A percentile compares a stretch with the other conserved stretches of the same genome.
These are phyloP conservation scores for Salinomyces thailandicus DNA, from an alignment of 2,329 filamentous ascomycete species.

Conservation along the genomic window DNA sequence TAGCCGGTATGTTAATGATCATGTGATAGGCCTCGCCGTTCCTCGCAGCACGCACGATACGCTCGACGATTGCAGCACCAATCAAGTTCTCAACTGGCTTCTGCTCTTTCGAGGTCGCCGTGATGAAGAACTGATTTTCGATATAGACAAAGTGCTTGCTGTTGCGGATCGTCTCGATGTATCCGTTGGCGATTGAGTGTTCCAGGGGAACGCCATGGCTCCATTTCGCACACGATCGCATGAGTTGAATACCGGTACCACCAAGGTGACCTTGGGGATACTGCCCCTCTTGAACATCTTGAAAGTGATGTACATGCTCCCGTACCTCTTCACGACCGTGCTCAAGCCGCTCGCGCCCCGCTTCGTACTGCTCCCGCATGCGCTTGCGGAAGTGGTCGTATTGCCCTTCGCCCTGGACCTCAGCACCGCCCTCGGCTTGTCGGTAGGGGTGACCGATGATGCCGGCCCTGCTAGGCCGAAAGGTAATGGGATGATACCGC, in stretches of 20 bases:
- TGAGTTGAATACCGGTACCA: constrained; percentile 67
- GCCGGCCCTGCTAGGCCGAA: constrained; percentile 26
- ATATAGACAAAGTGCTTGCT: constrained; percentile 95
- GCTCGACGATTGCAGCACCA: constrained; percentile 66
- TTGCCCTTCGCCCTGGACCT: constrained; percentile 19
- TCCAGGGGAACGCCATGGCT: constrained; percentile 48
- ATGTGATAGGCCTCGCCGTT: constrained; percentile 60
- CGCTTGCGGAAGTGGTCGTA: constrained; percentile 23
- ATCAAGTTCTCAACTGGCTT: constrained; percentile 67
- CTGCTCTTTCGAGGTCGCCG: constrained; percentile 60
- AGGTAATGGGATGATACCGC: constrained; percentile 35
- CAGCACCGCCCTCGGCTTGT: constrained; percentile 14
- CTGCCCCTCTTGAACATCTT: constrained; percentile 13
- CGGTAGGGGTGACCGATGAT: constrained; percentile 26
- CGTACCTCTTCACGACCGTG: constrained; percentile 14
- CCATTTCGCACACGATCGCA: constrained; percentile 49
- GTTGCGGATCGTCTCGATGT: constrained; percentile 86
- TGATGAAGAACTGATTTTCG: constrained; percentile 96
- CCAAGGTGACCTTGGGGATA: constrained; percentile 44
- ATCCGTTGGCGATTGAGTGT: constrained; percentile 88
- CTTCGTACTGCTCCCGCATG: constrained; percentile 21
- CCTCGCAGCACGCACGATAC: constrained; percentile 60
- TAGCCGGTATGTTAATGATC: constrained; percentile 66
- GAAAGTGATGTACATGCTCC: constrained; percentile 10
- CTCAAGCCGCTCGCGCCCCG: constrained; percentile 15